Evolutionary conservation across 1,139 yeast species (phyloP), one percentile per base, ranked within the genome.

Genomic region (Ashbya aceris): DNA sequence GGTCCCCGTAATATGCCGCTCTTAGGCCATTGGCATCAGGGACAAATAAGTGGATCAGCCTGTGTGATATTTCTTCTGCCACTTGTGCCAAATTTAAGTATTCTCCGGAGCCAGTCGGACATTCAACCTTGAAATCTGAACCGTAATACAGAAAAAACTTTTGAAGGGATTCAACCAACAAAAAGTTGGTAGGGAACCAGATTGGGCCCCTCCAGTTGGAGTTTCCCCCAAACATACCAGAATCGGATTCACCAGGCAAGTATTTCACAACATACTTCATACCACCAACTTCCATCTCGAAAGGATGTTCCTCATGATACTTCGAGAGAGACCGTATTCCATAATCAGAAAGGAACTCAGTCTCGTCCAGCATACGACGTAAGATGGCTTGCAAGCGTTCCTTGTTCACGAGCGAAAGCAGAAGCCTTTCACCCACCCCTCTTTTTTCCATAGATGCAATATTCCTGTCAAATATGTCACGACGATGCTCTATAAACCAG

Each of bases 171-270:
- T 89, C 97, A 45, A 87, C 87, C 40, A 89, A 69, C 50, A 89
- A 68, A 64, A 89, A 89, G 58, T 84, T 87, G 9, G 87, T 86
- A 20, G 97, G 96, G 70, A 89, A 86, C 97, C 97, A 89, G 56
- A 89, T 86, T n/a, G 97, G 96, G 4, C 97, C 97, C 65, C 97
- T 74, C 97, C 97, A 89, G 64, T 87, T 89, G 27, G 96, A 86
- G 61, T 89, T 89, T 51, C 97, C 97, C 44, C 97, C 97, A 72
- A 89, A 89, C 77, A 89, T 76, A 8, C 96, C 96, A 3, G 95
- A 82, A 58, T 86, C 93, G 14, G 95, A 83, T 62, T 89, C 97
- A 14, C 95, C 97, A 2, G 96, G 86, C 45, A 87, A 75, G 63
- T 89, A 89, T 49, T 76, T 77, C 30, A 89, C 95, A 32, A 70